Evolutionary conservation across 2,329 filamentous ascomycete species (phyloP).

Genomic region (Neurospora sp.): DNA sequence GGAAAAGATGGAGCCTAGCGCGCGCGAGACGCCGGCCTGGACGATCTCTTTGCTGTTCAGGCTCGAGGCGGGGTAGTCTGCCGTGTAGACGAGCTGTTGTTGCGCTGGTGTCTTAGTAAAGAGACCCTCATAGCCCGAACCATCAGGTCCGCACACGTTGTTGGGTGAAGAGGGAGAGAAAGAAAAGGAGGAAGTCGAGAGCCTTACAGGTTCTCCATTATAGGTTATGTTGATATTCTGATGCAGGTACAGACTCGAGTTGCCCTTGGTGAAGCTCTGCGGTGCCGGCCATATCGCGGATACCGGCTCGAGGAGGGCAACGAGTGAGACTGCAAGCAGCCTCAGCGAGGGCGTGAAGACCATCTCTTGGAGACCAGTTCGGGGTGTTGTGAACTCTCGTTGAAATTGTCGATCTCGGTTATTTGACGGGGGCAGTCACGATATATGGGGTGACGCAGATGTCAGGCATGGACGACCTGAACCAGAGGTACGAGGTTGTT

Average conservation of each 20-base stretch:
- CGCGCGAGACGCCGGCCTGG: conserved; percentile 46
- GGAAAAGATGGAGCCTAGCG: conserved; percentile 54
- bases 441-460: background rate
- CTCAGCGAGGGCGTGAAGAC: conserved; percentile 11
- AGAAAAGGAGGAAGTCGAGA: conserved; percentile 28
- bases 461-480: background rate
- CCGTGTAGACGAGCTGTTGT: conserved; percentile 38
- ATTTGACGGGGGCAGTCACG: background rate
- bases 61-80: conserved; percentile 32
- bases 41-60: conserved; percentile 45
- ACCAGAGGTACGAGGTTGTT: background rate
- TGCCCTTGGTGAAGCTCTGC: conserved; percentile 39
- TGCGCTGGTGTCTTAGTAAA: conserved; percentile 26
- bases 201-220: conserved; percentile 48
- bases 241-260: conserved; percentile 43
- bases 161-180: conserved; percentile 24
- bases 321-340: conserved; percentile 27
- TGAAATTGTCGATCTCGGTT: background rate
- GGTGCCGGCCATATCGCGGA: conserved; percentile 52
- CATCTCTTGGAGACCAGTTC: background rate
- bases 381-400: background rate
- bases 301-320: conserved; percentile 30
- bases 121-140: conserved; percentile 6
- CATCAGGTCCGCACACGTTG: conserved; percentile 10
- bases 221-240: conserved; percentile 44